These are phyloP conservation scores for Gynostemma pentaphyllum DNA, from an alignment of 306 rosid genomes.

Conservation along the genomic window DNA sequence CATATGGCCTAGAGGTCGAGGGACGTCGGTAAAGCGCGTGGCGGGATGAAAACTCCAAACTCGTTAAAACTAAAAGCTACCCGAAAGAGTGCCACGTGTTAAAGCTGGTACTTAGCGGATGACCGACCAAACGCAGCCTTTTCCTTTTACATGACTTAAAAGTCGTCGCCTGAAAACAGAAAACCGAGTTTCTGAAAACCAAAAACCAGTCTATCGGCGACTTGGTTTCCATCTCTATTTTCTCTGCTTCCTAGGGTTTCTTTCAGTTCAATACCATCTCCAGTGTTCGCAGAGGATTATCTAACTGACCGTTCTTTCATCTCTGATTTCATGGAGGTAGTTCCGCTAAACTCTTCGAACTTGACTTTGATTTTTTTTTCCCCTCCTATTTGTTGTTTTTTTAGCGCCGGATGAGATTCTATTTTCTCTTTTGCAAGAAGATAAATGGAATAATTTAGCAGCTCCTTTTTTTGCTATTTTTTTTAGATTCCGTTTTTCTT, in stretches of 20 bases:
- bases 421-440: neutral
- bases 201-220: too few species aligned
- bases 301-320: neutral
- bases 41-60: neutral
- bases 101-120: neutral
- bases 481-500: slow-evolving; percentile 1
- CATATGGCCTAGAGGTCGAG: too few species aligned
- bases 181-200: too few species aligned
- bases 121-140: slow-evolving; percentile 2
- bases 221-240: neutral
- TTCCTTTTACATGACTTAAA: too few species aligned
- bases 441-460: neutral
- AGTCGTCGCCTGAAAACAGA: neutral
- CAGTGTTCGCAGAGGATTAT: neutral
- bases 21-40: neutral
- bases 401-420: neutral
- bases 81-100: neutral
- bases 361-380: neutral
- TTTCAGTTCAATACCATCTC: neutral
- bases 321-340: neutral
- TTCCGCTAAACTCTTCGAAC: neutral
- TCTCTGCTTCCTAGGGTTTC: neutral
- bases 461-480: neutral
- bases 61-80: neutral
- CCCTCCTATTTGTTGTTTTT: too few species aligned